These are phyloP conservation scores for Nicotiana attenuata DNA, from an alignment of 257 asterid species.

Conservation along the genomic window DNA sequence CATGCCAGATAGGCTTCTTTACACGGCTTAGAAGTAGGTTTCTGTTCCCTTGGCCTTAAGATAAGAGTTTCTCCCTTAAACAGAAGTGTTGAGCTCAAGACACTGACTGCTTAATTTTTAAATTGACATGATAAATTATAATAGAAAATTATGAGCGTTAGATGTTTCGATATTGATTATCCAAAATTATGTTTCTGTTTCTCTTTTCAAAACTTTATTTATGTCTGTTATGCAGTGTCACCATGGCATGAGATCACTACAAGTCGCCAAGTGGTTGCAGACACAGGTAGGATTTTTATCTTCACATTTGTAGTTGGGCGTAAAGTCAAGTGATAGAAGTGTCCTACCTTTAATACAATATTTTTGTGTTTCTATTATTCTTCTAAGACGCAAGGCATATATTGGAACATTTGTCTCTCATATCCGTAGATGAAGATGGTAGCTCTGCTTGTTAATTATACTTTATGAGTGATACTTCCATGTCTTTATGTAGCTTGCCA, in stretches of 20 bases:
- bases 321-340: background rate
- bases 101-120: background rate
- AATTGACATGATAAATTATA: background rate
- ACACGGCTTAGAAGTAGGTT: background rate
- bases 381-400: background rate
- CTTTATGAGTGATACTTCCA: background rate
- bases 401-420: background rate
- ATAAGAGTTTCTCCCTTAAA: background rate
- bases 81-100: background rate
- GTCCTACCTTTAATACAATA: constrained; percentile 4
- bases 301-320: background rate
- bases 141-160: background rate
- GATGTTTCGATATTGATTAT: background rate
- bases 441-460: background rate
- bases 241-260: constrained; percentile 88
- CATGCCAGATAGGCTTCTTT: background rate
- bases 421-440: background rate
- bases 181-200: constrained; percentile 1
- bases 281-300: constrained; percentile 51
- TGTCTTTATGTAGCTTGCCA: background rate
- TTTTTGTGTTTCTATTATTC: background rate
- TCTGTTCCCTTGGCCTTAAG: background rate
- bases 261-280: constrained; percentile 96
- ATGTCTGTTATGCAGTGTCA: constrained; percentile 65
- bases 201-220: constrained; percentile 7